Evolutionary conservation across 805 yeast species (phyloP), one percentile per base, ranked within the genome.

Genomic region (Torulaspora microellipsoides): DNA sequence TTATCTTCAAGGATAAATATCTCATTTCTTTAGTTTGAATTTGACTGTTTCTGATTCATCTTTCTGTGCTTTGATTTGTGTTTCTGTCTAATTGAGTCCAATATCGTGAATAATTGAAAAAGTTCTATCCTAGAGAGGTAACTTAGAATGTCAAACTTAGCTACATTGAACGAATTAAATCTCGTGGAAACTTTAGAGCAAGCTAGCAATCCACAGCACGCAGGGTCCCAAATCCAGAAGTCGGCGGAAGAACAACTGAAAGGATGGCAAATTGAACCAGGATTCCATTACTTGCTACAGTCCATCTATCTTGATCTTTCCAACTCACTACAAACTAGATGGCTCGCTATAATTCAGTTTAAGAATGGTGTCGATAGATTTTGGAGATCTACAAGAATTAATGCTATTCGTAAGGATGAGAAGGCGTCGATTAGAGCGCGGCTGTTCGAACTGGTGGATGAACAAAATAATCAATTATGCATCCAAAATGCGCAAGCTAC

Each of bases 261-360:
- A 48, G 64, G 55, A 6, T 88, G 95, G 95, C 88, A 85, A 53
- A 57, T 64, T 0, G 68, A 67, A 15, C 76, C 79, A 2, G 86
- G 87, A 1, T 82, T 71, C 55, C 82, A 80, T 58, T 71, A 60
- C 40, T 52, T 70, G 11, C 63, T 83, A 13, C 90, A 81, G 60
- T 64, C 77, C 4, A 71, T 80, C 0, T 90, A 86, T 60, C 67
- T 78, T 42, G 82, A 85, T 49, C 58, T 70, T 3, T 72, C 79
- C 0, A 54, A 77, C 13, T 75, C 89, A 0, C 64, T 83, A 27
- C 85, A 84, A 46, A 69, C 80, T 7, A 71, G 98, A 55, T 89
- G 96, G 95, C 68, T 90, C 20, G 89, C 95, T 0, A 73, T 88
- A 1, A 91, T 91, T 33, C 85, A 84, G 51, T 80, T 91, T 64